Evolutionary conservation across 441 rosid species (phyloP).

Genomic region (Gossypium schwendimanii): DNA sequence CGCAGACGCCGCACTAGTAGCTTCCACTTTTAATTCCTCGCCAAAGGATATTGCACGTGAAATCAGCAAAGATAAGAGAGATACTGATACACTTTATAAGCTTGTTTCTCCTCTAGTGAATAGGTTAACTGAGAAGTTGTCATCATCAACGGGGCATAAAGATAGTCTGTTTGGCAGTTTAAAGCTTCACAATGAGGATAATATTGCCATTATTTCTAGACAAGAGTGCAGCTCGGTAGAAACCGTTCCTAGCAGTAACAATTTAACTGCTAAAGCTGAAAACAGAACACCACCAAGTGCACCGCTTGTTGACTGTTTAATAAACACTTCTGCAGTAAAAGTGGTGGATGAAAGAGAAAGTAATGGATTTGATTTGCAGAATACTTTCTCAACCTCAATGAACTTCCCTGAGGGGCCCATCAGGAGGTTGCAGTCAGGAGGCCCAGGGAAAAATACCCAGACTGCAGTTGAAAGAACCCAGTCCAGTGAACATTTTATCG

Average conservation of each 20-base stretch:
- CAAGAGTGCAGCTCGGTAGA: constrained; percentile 20
- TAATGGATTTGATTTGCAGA: constrained; percentile 14
- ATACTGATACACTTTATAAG: constrained; percentile 21
- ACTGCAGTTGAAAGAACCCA: constrained; percentile 19
- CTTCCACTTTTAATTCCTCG: constrained; percentile 22
- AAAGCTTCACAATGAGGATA: constrained; percentile 27
- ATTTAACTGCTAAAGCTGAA: constrained; percentile 19
- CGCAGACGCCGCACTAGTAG: constrained; percentile 1
- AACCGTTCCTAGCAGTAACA: constrained; percentile 15
- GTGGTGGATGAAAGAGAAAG: constrained; percentile 19
- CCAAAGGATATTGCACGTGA: constrained; percentile 16
- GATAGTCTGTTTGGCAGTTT: constrained; percentile 21
- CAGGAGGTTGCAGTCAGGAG: constrained; percentile 20
- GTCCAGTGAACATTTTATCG: constrained; percentile 26
- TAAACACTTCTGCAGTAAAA: constrained; percentile 14
- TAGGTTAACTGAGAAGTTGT: constrained; percentile 26
- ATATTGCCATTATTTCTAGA: constrained; percentile 20
- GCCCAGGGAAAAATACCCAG: constrained; percentile 19
- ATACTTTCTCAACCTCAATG: constrained; percentile 16
- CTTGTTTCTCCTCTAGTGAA: constrained; percentile 31
- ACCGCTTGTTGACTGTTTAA: constrained; percentile 12
- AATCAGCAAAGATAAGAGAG: constrained; percentile 18
- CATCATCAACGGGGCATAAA: constrained; percentile 22
- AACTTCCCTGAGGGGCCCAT: constrained; percentile 17
- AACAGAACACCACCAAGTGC: constrained; percentile 19